Evolutionary conservation across 805 yeast genomes (phyloP).

Genomic region (Schwanniomyces pseudopolymorphus): DNA sequence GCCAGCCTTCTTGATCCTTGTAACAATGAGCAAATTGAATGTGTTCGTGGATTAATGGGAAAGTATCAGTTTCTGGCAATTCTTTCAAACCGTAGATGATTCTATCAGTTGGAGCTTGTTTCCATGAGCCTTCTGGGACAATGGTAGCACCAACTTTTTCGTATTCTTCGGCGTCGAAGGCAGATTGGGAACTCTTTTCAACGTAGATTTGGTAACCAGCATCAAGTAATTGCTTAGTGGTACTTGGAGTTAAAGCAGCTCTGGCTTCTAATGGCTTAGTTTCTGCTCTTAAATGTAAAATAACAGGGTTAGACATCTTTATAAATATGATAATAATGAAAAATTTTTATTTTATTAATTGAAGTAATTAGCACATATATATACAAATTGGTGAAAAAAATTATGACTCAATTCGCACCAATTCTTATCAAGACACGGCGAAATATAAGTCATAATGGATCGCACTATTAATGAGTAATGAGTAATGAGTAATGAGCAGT

Average conservation of each 20-base stretch:
- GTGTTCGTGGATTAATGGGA: constrained; percentile 94
- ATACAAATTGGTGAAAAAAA: not conserved
- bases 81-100: constrained; percentile 93
- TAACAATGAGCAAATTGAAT: constrained; percentile 99
- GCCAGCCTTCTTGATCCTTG: constrained; percentile 97
- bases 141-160: constrained; percentile 77
- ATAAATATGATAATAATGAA: not conserved
- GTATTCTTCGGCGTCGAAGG: constrained; percentile 76
- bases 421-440: not conserved
- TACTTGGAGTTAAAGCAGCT: constrained; percentile 93
- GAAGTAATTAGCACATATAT: not conserved
- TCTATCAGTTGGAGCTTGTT: constrained; percentile 83
- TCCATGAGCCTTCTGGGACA: constrained; percentile 95
- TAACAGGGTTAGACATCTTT: constrained; percentile 39
- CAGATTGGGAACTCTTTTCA: constrained; percentile 83
- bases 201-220: constrained; percentile 89
- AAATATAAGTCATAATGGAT: not conserved
- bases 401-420: constrained; percentile 3
- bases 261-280: constrained; percentile 96
- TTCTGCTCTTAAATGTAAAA: constrained; percentile 91
- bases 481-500: not conserved
- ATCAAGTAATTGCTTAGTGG: constrained; percentile 77
- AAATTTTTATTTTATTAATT: not conserved
- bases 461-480: not conserved
- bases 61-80: constrained; percentile 82